Evolutionary conservation across 805 yeast genomes (phyloP), one percentile per base, ranked within the genome.

Genomic region (Clavispora carvajalis): DNA sequence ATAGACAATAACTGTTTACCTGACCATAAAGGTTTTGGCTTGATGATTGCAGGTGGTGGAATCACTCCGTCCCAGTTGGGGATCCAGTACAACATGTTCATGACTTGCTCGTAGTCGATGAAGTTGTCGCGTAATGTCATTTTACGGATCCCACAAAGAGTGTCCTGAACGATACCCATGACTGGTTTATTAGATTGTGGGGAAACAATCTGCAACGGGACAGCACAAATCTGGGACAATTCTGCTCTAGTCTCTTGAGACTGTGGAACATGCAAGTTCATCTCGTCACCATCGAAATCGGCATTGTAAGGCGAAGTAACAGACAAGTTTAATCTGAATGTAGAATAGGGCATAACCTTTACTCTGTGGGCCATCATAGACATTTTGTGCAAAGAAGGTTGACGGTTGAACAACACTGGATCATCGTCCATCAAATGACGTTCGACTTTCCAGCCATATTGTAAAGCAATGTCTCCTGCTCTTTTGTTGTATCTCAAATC

Each of bases 301-400:
- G 99, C 99, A 69, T 93, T 93, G 67, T 93, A 93, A n/a, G 99
- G 99, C 15, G 98, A 88, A 0, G 99, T 93, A 34, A 93, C 99
- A 19, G 98, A 93, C 61, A 93, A 73, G 60, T 93, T 93, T 70
- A 93, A 74, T 70, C 99, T 79, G 74, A 93, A 93, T 0, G 99
- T 93, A 6, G 98, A 90, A 61, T 89, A 93, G 10, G 99, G 99
- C 96, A 93, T 89, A 35, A 93, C 99, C 60, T 86, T 89, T 26
- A 93, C 99, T 67, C 96, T 79, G 63, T 93, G 99, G 13, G 96
- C 95, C 98, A 93, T 93, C 99, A 93, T 93, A 40, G 98, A 91
- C 98, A 93, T 93, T 65, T 95, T 93, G 71, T 93, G 99, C 64
- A 93, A 75, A 34, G 99, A 93, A 37, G 99, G 99, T 72, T 93